Evolutionary conservation across 495 filamentous ascomycete genomes (phyloP), one percentile per base, ranked within the genome.

Genomic region (Hypoxylon perforatum): DNA sequence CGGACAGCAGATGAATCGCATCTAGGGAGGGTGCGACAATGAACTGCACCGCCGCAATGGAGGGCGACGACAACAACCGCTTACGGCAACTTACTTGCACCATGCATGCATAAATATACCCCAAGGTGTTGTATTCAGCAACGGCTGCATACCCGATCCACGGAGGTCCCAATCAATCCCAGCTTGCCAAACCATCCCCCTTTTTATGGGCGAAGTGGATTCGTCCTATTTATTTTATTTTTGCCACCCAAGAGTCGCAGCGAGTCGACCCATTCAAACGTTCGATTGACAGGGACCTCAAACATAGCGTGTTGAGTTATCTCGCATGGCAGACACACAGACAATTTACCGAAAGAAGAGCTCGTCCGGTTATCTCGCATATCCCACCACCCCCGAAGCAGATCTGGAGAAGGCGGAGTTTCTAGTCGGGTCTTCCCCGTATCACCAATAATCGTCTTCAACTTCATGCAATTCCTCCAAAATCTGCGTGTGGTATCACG

Each of bases 341-440:
- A 41, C 17, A 44, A 44, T 14, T 9, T 52, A 35, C 33, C 55
- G 51, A 56, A 52, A 55, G 60, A 52, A 55, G n/a, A n/a, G 45
- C 55, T 39, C 28, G 61, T 25, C 66, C 60, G 61, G 66, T 28
- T 60, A 61, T 69, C 66, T 69, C 61, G 66, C 66, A 69, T 63
- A 59, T 59, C 42, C 17, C 50, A 56, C 39, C 60, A 64, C 60
- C n/a, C n/a, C 46, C 44, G 11, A 9, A 38, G 17, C 33, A 59
- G 66, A 64, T 60, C 61, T 63, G 21, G 45, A 63, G 49, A 48
- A 50, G 18, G 22, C 21, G 33, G 36, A 23, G 15, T 48, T 46
- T 39, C 49, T 56, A 35, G 49, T 56, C 57, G 55, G 35, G 44
- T 35, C 44, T 4, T 55, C 33, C 44, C 63, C 35, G 50, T 57